Conservation (phyloP, 495 filamentous ascomycete species). For the Diplogelasinospora grovesii region DNA sequence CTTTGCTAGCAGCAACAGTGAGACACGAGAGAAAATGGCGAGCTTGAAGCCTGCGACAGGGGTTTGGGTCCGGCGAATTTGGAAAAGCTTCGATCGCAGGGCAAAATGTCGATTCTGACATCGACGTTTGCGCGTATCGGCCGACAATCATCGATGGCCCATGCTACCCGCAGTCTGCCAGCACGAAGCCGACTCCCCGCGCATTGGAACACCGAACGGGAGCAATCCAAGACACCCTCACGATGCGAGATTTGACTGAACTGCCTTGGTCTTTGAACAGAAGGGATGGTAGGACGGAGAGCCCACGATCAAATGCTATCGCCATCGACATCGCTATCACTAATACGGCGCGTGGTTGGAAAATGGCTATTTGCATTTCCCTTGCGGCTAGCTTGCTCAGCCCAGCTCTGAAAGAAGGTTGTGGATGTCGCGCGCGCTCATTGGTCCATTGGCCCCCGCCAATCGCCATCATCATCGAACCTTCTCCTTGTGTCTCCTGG, state of each 20-base stretch:
- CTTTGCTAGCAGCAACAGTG: neutral
- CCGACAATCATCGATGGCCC: no score
- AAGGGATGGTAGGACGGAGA: no score
- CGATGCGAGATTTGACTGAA: no score
- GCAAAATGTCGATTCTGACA: conserved; percentile 17
- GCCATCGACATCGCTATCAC: no score
- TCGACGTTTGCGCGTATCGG: no score
- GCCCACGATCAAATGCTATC: no score
- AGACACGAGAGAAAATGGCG: neutral
- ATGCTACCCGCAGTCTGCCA: conserved; percentile 1
- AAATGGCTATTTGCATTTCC: neutral
- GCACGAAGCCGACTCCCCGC: conserved; percentile 7
- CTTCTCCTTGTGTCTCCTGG: conserved; percentile 28
- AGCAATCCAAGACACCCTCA: no score
- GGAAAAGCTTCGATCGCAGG: conserved; percentile 15
- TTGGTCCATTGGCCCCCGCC: conserved; percentile 18
- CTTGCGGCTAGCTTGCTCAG: neutral
- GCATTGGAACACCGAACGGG: neutral
- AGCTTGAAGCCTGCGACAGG: conserved; percentile 3
- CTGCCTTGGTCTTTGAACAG: no score
- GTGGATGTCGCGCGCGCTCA: conserved; percentile 10
- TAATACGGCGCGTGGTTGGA: neutral
- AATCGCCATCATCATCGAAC: conserved; percentile 23
- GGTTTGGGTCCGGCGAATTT: neutral
- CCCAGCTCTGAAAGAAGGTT: conserved; percentile 13